Base-by-base conservation (phyloP, 495 filamentous ascomycete species). In the Penicillium manginii region DNA sequence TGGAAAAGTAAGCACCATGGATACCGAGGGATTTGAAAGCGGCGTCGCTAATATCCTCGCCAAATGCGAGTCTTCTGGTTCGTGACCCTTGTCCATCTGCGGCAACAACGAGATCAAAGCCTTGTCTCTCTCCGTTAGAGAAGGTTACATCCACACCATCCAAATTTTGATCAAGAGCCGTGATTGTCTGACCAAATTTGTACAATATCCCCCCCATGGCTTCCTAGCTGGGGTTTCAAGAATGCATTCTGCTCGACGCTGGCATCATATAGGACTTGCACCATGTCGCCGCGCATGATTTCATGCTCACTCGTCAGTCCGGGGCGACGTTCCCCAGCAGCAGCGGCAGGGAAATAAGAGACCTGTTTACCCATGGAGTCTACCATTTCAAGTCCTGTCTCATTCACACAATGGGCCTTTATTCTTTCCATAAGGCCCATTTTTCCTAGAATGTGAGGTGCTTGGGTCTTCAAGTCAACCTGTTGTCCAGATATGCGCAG, bases 21-120 rank as follows among this genome's bases (percentile, higher is more conserved):
- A 64, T 57, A 0, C 70, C 67, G 0, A 74, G 33, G 1, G 63
- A 55, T 7, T 64, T 54, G n/a, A 76, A 56, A 14, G 64, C 47
- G 50, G 73, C 69, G 18, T 60, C 50, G 1, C 46, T 55, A 19
- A 58, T 61, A 2, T 35, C 23, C 11, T 23, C 22, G 52, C 35
- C 18, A 19, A 46, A 32, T 5, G 59, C 65, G 7, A 78, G 53
- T 47, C 78, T 74, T 6, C 82, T 67, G 4, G 72, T 78, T 6
- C 55, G 61, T 0, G 82, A 84, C 10, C 70, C 61, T 3, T 71
- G 55, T 4, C 83, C 83, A 67, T 85, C 82, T 1, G 78, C 78
- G 4, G 65, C 81, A 39, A 85, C 73, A 2, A 84, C 50, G 22
- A 84, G 61, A 63, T 85, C 81, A 62, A 71, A 85, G 1, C 51